Evolutionary conservation across 306 rosid species (phyloP).

Genomic region (Trifolium fragiferum): DNA sequence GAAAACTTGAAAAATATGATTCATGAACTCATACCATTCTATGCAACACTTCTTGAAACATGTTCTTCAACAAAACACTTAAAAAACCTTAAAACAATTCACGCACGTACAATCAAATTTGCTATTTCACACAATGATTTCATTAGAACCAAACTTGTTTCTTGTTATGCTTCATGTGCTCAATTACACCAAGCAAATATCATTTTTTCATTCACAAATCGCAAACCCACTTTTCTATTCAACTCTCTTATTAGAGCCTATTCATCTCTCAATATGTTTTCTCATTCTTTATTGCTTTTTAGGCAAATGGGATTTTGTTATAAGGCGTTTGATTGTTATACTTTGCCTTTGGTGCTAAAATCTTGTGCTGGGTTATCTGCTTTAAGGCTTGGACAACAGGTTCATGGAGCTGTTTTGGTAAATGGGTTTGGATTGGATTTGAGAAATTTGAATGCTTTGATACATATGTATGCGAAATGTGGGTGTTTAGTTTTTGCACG

Average conservation of each 20-base stretch:
- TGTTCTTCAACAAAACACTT: constrained; percentile 52
- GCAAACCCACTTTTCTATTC: constrained; percentile 67
- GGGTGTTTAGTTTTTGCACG: constrained; percentile 56
- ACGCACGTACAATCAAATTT: constrained; percentile 48
- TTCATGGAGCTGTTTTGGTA: constrained; percentile 61
- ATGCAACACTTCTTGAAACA: constrained; percentile 54
- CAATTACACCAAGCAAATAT: constrained; percentile 57
- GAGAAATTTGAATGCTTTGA: constrained; percentile 63
- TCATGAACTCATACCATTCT: constrained; percentile 43
- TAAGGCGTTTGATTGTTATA: constrained; percentile 55
- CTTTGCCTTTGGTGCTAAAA: constrained; percentile 64
- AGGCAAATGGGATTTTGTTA: constrained; percentile 44
- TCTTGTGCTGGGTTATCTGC: constrained; percentile 62
- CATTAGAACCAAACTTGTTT: constrained; percentile 63
- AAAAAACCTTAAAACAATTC: constrained; percentile 54
- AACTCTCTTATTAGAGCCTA: constrained; percentile 70
- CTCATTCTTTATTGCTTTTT: constrained; percentile 60
- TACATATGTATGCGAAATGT: constrained; percentile 61
- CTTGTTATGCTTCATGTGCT: constrained; percentile 63
- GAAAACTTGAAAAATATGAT: too few relatives aligned
- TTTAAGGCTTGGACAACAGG: constrained; percentile 56
- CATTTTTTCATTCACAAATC: constrained; percentile 63
- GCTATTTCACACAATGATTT: constrained; percentile 57
- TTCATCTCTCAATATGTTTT: constrained; percentile 54
- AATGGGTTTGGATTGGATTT: constrained; percentile 63